Evolutionary conservation across 768 basidiomycete species (phyloP).

Genomic region (Macrolepiota albuminosa): DNA sequence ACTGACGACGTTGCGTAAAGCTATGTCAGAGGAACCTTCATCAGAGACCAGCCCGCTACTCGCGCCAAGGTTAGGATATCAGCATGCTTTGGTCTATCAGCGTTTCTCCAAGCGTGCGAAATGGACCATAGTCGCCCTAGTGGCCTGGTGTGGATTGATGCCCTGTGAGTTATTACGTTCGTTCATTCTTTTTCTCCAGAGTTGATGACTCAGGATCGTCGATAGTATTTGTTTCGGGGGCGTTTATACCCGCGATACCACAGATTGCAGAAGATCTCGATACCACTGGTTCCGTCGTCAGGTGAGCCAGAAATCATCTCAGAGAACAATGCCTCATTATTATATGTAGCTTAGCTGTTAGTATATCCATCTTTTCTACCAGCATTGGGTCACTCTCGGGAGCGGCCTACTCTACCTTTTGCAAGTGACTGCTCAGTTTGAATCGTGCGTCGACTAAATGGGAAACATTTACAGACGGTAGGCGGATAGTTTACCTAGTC

Average conservation of each 20-base stretch:
- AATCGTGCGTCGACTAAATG: not conserved
- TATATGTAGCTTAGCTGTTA: constrained; percentile 25
- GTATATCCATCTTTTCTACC: constrained; percentile 28
- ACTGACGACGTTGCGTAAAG: not conserved
- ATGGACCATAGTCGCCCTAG: constrained; percentile 47
- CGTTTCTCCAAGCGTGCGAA: constrained; percentile 55
- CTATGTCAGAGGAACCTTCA: not conserved
- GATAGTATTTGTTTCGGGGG: constrained; percentile 62
- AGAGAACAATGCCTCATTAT: not conserved
- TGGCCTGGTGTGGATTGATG: constrained; percentile 58
- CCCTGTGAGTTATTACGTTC: constrained; percentile 39
- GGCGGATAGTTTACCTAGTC: constrained; percentile 52
- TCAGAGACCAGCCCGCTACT: constrained; percentile 33
- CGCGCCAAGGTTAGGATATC: not conserved
- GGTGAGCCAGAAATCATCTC: constrained; percentile 28
- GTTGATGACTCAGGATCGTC: not conserved
- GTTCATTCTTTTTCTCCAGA: not conserved
- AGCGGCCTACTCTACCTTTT: constrained; percentile 34
- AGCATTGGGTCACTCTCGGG: constrained; percentile 29
- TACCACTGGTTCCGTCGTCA: constrained; percentile 52
- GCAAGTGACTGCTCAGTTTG: constrained; percentile 18
- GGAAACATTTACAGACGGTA: constrained; percentile 42
- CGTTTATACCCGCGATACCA: constrained; percentile 73
- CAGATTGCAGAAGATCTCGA: constrained; percentile 63
- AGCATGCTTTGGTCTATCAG: constrained; percentile 41